phyloP scores from a whole-genome alignment of 768 basidiomycete species.

The Hydnum rufescens region DNA sequence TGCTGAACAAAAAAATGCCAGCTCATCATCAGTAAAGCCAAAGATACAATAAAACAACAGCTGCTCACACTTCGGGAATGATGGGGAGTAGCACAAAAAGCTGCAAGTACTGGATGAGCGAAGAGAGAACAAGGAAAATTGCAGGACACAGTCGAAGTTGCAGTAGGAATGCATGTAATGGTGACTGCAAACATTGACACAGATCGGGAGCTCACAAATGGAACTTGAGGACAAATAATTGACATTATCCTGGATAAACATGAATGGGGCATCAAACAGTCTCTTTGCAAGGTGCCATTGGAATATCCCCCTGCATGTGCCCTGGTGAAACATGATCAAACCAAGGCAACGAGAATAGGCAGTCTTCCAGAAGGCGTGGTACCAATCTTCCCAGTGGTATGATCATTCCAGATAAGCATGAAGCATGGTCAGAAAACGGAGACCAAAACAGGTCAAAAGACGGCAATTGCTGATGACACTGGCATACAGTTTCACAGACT shows the following conservation, averaged over 20 bases:
- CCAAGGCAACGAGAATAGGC: not conserved
- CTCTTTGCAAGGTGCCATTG: not conserved
- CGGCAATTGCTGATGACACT: conserved; percentile 4
- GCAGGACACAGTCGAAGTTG: conserved; percentile 14
- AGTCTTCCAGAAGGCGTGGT: not conserved
- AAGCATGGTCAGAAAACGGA: too few species aligned
- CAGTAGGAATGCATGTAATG: conserved; percentile 23
- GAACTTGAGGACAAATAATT: conserved; percentile 19
- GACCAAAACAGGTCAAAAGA: conserved; percentile 12
- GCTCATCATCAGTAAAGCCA: not conserved
- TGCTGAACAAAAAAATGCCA: not conserved
- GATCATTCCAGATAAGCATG: not conserved
- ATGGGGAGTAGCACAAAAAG: too few species aligned
- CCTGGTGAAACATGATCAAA: not conserved
- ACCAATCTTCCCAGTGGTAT: not conserved
- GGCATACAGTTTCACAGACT: conserved; percentile 7
- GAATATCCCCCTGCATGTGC: not conserved
- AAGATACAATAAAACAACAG: not conserved
- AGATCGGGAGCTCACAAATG: conserved; percentile 24
- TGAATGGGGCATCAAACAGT: conserved; percentile 12
- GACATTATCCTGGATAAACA: conserved; percentile 19
- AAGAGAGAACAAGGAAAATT: conserved; percentile 9
- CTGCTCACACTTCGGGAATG: not conserved
- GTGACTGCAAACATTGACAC: conserved; percentile 21
- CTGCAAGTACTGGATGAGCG: too few species aligned